Evolutionary conservation across 2,329 filamentous ascomycete genomes (phyloP).

Genomic region (Penicillium sp.): DNA sequence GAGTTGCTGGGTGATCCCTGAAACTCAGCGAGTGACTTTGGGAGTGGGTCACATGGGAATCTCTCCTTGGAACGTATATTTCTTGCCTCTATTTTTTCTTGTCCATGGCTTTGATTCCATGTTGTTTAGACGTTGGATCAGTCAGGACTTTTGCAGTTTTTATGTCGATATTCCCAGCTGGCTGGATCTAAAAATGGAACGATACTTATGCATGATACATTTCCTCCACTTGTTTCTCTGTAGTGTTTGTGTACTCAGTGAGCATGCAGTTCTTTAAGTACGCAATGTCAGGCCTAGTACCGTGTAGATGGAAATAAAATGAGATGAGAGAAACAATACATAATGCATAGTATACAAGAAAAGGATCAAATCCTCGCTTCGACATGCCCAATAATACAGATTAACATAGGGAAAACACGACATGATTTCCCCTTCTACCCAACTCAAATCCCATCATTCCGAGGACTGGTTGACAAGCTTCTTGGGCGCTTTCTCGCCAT

Average conservation of each 20-base stretch:
- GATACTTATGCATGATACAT: not conserved
- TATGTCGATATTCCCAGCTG: constrained; percentile 16
- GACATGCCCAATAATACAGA: too few relatives aligned
- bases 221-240: too few relatives aligned
- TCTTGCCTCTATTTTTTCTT: not conserved
- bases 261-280: too few relatives aligned
- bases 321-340: too few relatives aligned
- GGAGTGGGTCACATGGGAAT: too few relatives aligned
- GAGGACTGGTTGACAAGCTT: constrained; percentile 3
- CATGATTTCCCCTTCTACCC: too few relatives aligned
- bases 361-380: not conserved
- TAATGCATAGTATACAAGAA: not conserved
- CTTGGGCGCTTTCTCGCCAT: constrained; percentile 29
- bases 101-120: not conserved
- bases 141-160: constrained; percentile 5
- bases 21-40: too few relatives aligned
- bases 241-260: too few relatives aligned
- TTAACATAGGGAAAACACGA: too few relatives aligned
- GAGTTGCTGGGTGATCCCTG: constrained; percentile 22
- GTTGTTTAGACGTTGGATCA: too few relatives aligned
- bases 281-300: too few relatives aligned
- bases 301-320: too few relatives aligned
- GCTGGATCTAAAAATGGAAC: constrained; percentile 15
- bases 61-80: not conserved
- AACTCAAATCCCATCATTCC: not conserved